A percentile compares a stretch with the other conserved stretches of the same genome.
These are phyloP conservation scores for Dinochytrium kinnereticum DNA, from an alignment of 371 early-diverging fungal genomes.

Conservation along the genomic window DNA sequence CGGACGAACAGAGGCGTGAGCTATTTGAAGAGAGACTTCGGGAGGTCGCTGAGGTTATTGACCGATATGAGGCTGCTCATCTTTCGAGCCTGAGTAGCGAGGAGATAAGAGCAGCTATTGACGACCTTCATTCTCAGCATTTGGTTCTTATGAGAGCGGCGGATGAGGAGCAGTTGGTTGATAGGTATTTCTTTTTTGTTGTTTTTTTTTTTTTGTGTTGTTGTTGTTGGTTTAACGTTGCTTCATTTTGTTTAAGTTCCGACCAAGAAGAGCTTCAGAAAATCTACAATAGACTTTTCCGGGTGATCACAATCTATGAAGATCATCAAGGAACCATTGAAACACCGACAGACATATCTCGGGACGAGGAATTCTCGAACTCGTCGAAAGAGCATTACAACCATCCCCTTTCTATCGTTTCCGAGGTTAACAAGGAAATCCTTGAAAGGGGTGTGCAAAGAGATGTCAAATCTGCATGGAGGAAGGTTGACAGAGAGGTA, in stretches of 20 bases:
- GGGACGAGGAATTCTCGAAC: not conserved
- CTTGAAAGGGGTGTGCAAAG: not conserved
- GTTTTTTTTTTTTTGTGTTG: not conserved
- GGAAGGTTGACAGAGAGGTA: constrained; percentile 23
- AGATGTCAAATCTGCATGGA: constrained; percentile 15
- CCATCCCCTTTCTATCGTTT: not conserved
- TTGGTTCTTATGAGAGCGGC: constrained; percentile 46
- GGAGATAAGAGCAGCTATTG: constrained; percentile 45
- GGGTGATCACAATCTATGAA: constrained; percentile 56
- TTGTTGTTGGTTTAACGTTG: not conserved
- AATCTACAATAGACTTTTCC: constrained; percentile 43
- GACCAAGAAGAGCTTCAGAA: constrained; percentile 50
- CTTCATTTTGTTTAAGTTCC: constrained; percentile 16
- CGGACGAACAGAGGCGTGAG: constrained; percentile 52
- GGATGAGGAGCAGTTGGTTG: constrained; percentile 54
- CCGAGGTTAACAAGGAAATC: constrained; percentile 19
- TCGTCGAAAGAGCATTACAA: not conserved
- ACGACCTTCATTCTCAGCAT: constrained; percentile 50
- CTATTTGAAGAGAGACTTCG: constrained; percentile 50
- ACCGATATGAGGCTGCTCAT: constrained; percentile 45
- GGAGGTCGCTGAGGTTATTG: constrained; percentile 43
- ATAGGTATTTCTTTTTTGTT: constrained; percentile 31
- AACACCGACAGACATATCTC: not conserved
- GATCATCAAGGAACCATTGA: constrained; percentile 36
- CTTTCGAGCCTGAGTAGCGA: constrained; percentile 39